Base-by-base conservation (phyloP, 2,329 filamentous ascomycete species). In the Sclerotinia spermophila region DNA sequence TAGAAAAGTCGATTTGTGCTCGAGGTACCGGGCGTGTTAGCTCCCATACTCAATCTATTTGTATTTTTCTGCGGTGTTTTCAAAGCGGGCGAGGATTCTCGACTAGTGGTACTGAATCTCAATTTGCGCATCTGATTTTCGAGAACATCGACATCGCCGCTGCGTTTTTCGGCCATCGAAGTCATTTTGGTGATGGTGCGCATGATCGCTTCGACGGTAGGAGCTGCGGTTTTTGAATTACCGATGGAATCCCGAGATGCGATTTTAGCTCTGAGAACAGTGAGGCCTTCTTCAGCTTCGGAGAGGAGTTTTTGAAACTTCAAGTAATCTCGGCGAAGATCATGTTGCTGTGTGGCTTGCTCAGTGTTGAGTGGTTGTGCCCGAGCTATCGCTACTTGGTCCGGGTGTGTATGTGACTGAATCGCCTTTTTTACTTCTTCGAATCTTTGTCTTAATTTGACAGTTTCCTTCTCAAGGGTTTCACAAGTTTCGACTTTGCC, bases 151-250 rank as follows among this genome's bases (percentile, higher is more conserved):
- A 99, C 89, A 76, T 98, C 95, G 71, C 91, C 92, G 78, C 92
- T 96, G 79, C 93, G 92, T 82, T 93, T 93, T 83, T 98, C 93
- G 0, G 92, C 92, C 90, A 97, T 95, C 72, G 85, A 87, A 45
- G 94, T 97, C 91, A 99, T 94, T 78, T 96, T 97, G 71, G 85
- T 85, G 74, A 99, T 97, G 1, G 96, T 99, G 72, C 92, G 92
- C 75, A 94, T 90, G 30, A 99, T 92, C 0, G 93, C 93, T 76
- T 97, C 96, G 15, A 97, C 92, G 0, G 94, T 97, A 0, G 96
- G 96, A 1, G 78, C 79, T 11, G 74, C 60, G 40, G 72, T 85
- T 74, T 83, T 86, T 56, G 82, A 82, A 64, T 83, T 83, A 27
- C 85, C 86, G 11, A 85, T 84, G 1, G 86, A 82, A 7, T 82